phyloP scores from a whole-genome alignment of 257 asterid genomes.

The Solanum piurae region DNA sequence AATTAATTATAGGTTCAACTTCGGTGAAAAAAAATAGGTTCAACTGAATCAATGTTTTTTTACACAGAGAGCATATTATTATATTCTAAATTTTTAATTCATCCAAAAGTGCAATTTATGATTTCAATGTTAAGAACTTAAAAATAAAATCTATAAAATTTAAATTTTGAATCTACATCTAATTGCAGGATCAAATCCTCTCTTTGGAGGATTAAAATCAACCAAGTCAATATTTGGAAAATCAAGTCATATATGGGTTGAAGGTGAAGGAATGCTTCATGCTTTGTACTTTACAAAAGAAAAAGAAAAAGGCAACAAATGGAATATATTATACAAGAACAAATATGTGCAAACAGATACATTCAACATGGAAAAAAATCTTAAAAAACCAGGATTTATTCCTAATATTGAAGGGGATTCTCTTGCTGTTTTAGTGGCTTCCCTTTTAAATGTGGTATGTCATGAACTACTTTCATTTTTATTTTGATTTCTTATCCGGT shows the following conservation, averaged over 20 bases:
- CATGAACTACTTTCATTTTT: not conserved
- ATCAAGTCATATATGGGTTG: constrained; percentile 29
- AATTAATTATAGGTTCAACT: too few species aligned
- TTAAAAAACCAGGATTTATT: constrained; percentile 22
- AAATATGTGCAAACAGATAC: constrained; percentile 24
- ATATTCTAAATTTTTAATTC: not conserved
- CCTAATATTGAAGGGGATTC: constrained; percentile 35
- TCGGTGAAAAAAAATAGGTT: too few species aligned
- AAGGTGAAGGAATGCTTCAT: constrained; percentile 52
- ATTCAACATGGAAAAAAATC: constrained; percentile 7
- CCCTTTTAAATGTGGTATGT: constrained; percentile 27
- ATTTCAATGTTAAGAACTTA: not conserved
- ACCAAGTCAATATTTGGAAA: constrained; percentile 27
- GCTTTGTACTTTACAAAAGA: constrained; percentile 22
- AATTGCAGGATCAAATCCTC: constrained; percentile 29
- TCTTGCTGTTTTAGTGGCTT: constrained; percentile 32
- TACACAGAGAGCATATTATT: too few species aligned
- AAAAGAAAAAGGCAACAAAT: not conserved
- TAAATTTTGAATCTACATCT: not conserved
- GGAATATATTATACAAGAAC: constrained; percentile 22
- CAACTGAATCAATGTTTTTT: too few species aligned
- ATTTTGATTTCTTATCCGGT: not conserved
- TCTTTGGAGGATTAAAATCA: constrained; percentile 30
- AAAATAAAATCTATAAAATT: not conserved
- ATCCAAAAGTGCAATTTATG: not conserved